Base-by-base conservation (phyloP, 2,329 filamentous ascomycete species). In the Colletotrichum tabaci region DNA sequence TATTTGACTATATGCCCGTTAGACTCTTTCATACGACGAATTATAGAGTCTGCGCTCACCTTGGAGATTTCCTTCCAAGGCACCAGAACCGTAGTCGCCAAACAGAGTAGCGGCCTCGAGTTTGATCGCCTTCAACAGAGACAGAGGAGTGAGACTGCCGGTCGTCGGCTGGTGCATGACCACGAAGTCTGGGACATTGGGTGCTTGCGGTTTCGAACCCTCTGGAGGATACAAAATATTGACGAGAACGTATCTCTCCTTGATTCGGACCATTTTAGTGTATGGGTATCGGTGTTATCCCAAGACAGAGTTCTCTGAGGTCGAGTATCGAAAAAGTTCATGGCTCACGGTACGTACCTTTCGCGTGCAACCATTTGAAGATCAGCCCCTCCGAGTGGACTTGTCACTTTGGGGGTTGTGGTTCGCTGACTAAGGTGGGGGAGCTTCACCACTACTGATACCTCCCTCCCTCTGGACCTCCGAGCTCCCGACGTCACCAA, bases 231-330 rank as follows among this genome's bases (percentile, higher is more conserved):
- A 98, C 57, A 98, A 87, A 75, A 98, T 95, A 80, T 97, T 94
- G 73, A 98, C 90, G n/a, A 98, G 90, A 21, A 99, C 89, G 81
- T 99, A 99, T 77, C 96, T 92, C 82, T 98, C 93, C 83, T 99
- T 99, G 76, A 98, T 90, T 79, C 96, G 94, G 72, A 99, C 96
- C 96, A 99, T 98, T 60, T 53, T 83, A 75, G 40, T 21, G 52
- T 15, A 40, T 40, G 16, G 30, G 8, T 46, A 23, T 60, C 15
- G n/a, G 47, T 38, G 21, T 60, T 35, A 21, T 72, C 21, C 18
- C 18, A 18, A 18, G 26, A 50, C 16, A 23, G 42, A 64, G n/a
- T 35, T 35, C 47, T 53, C 62, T 23, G 26, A 69, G 21, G 38
- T 50, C 61, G 46, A 66, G n/a, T 18, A 23, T 47, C 30, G 35